These are phyloP conservation scores for Plenodomus tracheiphilus DNA, from an alignment of 2,329 filamentous ascomycete genomes.

Conservation along the genomic window DNA sequence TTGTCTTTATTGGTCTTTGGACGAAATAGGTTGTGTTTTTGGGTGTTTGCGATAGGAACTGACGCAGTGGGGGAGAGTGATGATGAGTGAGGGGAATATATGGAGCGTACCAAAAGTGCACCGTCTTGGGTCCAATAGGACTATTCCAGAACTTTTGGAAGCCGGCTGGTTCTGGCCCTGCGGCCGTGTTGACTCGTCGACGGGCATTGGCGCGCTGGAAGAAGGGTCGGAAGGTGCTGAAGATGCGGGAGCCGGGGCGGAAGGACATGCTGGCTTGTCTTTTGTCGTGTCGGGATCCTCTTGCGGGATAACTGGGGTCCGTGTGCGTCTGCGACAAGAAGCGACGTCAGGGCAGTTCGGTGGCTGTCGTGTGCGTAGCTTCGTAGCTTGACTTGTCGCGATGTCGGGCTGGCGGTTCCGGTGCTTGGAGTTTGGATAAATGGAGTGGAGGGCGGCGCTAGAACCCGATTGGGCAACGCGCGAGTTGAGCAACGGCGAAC, in stretches of 20 bases:
- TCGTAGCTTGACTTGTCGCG: constrained; percentile 7
- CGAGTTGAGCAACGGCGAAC: constrained; percentile 19
- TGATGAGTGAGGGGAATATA: neutral
- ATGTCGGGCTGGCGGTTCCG: constrained; percentile 11
- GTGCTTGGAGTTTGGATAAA: no score
- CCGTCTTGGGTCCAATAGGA: constrained; percentile 67
- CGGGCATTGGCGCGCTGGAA: constrained; percentile 61
- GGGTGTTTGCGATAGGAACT: neutral
- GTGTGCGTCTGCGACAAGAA: no score
- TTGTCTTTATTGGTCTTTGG: no score
- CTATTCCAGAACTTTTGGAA: constrained; percentile 71
- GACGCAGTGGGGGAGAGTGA: neutral
- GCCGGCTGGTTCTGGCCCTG: constrained; percentile 51
- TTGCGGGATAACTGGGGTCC: no score
- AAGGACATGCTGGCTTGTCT: constrained; percentile 53
- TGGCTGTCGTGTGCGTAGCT: neutral
- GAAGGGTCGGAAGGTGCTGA: constrained; percentile 55
- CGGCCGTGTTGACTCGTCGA: constrained; percentile 71
- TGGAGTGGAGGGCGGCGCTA: no score
- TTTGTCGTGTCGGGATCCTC: no score
- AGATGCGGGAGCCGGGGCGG: constrained; percentile 61
- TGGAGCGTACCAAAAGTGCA: constrained; percentile 85
- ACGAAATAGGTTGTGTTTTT: no score
- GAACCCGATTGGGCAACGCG: no score
- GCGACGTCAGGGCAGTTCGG: no score